Evolutionary conservation across 2,329 filamentous ascomycete species (phyloP), one percentile per base, ranked within the genome.

Genomic region (Pseudonectria buxi): DNA sequence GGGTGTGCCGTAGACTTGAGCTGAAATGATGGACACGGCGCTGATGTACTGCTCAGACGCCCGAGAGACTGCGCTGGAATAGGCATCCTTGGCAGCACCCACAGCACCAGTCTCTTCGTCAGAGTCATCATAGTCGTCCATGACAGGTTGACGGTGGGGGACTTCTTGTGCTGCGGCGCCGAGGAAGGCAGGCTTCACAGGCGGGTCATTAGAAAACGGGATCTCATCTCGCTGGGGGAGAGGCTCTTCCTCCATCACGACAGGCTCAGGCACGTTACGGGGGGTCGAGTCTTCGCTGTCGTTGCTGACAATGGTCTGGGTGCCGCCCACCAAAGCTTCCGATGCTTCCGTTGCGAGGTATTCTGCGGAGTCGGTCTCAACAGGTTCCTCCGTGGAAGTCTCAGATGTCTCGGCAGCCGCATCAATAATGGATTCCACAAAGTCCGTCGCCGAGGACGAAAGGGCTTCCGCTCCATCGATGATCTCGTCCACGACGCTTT

Each of bases 1-100:
- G 2, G 81, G 76, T 1, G 78, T 78, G 24, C 82, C 83, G 18
- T 75, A 78, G 26, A 86, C 71, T 49, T 85, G 74, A 4, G 68
- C 73, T 2, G 81, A 86, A 2, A 84, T 68, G 16, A 76, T 68
- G 1, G 81, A 81, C 49, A 79, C 76, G 9, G 83, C 84, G 14
- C 76, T 76, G 0, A 72, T 72, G 47, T 85, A 86, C 35, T 82
- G 78, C 27, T 76, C 69, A n/a, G 77, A 76, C 4, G 84, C 85
- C 27, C 72, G 66, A 28, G 73, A 74, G 9, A 84, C 59, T 14
- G 83, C 84, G 15, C 72, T 72, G 7, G 72, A 74, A 57, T 86
- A 88, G 7, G 72, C 75, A 6, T 71, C 69, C 40, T 71, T 66
- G 4, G 72, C 70, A 12, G 69, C 65, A 15, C 62, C 57, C 3